Percentiles rank a stretch among this genome's conserved stretches.
These are phyloP conservation scores for Backusella circina DNA, from an alignment of 192 early-diverging fungal genomes.

Conservation along the genomic window DNA sequence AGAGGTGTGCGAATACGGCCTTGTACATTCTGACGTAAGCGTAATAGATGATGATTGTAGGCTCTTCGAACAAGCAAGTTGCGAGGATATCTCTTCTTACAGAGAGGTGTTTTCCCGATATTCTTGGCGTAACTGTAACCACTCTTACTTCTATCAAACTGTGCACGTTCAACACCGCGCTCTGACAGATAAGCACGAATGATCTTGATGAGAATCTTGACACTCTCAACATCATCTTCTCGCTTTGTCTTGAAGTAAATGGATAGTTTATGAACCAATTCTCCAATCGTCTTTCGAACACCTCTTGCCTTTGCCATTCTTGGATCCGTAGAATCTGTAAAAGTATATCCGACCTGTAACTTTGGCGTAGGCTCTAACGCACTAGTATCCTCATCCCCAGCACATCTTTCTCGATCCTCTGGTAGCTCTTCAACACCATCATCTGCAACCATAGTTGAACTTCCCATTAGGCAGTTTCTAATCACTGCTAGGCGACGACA, in stretches of 20 bases:
- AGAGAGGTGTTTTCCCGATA: conserved; percentile 36
- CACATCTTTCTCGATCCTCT: neutral
- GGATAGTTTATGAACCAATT: conserved; percentile 49
- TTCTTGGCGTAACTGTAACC: conserved; percentile 54
- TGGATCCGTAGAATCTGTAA: conserved; percentile 53
- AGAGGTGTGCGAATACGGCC: conserved; percentile 41
- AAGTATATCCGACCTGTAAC: conserved; percentile 64
- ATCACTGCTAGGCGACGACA: conserved; percentile 46
- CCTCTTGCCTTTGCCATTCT: conserved; percentile 41
- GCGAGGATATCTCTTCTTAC: conserved; percentile 54
- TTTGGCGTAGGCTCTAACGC: conserved; percentile 4
- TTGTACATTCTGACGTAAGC: conserved; percentile 55
- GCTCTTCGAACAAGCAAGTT: conserved; percentile 46
- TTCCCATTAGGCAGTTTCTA: conserved; percentile 54
- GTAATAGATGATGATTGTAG: conserved; percentile 45
- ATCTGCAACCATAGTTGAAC: conserved; percentile 47
- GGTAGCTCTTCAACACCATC: conserved; percentile 39
- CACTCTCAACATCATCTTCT: conserved; percentile 77
- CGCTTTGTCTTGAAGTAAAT: conserved; percentile 44
- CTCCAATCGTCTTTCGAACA: conserved; percentile 53
- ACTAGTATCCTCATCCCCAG: neutral
- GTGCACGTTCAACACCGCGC: conserved; percentile 49
- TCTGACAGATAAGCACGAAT: conserved; percentile 45
- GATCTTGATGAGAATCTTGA: conserved; percentile 63
- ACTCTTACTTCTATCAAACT: conserved; percentile 44